phyloP scores from a whole-genome alignment of 495 filamentous ascomycete species.

The Bathelium albidoporum region DNA sequence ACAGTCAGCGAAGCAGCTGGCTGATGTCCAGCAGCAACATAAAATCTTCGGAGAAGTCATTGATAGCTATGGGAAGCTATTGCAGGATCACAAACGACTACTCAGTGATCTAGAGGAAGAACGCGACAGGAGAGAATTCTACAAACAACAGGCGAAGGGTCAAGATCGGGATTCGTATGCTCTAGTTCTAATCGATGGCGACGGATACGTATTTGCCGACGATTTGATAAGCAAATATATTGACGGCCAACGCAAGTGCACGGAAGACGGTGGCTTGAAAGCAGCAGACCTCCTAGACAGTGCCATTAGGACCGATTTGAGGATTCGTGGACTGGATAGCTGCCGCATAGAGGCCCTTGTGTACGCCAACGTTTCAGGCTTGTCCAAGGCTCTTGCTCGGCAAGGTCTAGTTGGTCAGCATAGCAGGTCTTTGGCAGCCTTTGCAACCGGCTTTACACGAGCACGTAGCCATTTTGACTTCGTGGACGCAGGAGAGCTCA shows the following conservation, averaged over 20 bases:
- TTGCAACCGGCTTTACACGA: slow-evolving; percentile 47
- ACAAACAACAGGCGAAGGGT: slow-evolving; percentile 43
- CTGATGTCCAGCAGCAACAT: slow-evolving; percentile 13
- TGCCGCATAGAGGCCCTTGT: slow-evolving; percentile 52
- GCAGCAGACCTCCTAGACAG: slow-evolving; percentile 46
- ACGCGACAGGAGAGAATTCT: slow-evolving; percentile 42
- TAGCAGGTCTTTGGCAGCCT: slow-evolving; percentile 41
- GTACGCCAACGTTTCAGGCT: slow-evolving; percentile 46
- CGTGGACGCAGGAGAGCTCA: slow-evolving; percentile 50
- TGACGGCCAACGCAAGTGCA: background rate
- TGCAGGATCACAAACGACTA: slow-evolving; percentile 42
- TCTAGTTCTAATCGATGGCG: slow-evolving; percentile 51
- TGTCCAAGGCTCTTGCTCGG: slow-evolving; percentile 43
- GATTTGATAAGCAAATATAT: slow-evolving; percentile 39
- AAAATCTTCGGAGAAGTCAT: slow-evolving; percentile 13
- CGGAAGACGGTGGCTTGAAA: slow-evolving; percentile 42
- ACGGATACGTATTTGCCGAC: slow-evolving; percentile 54
- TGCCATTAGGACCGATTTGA: slow-evolving; percentile 40
- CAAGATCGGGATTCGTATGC: slow-evolving; percentile 51
- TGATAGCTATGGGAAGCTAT: slow-evolving; percentile 26
- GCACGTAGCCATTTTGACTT: slow-evolving; percentile 51
- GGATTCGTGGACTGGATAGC: slow-evolving; percentile 30
- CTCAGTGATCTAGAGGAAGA: slow-evolving; percentile 51
- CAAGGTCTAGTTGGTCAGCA: slow-evolving; percentile 40
- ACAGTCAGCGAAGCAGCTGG: slow-evolving; percentile 9